phyloP scores from a whole-genome alignment of 257 asterid genomes.

The Thymus quinquecostatus region DNA sequence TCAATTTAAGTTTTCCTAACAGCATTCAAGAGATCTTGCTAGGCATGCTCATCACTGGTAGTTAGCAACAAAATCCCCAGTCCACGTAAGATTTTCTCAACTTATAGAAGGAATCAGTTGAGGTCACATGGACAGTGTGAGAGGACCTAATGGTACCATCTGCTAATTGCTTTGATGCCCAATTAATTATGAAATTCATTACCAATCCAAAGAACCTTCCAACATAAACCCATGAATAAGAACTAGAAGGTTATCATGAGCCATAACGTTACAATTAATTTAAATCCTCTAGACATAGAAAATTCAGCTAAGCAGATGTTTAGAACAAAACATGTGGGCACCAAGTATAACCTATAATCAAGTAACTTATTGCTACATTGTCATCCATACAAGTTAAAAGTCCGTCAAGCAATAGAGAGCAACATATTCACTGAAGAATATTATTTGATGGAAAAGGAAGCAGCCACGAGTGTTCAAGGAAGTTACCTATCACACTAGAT shows the following conservation, averaged over 20 bases:
- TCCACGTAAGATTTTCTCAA: slow-evolving; percentile 40
- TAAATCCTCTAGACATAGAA: slow-evolving; percentile 10
- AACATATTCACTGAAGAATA: background rate
- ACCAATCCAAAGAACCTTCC: slow-evolving; percentile 28
- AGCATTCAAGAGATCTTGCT: slow-evolving; percentile 69
- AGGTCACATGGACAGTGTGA: slow-evolving; percentile 26
- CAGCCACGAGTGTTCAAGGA: background rate
- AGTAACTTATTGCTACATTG: slow-evolving; percentile 15
- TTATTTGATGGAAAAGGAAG: background rate
- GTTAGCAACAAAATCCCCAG: slow-evolving; percentile 42
- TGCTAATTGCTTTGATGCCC: slow-evolving; percentile 16
- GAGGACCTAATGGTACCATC: slow-evolving; percentile 26
- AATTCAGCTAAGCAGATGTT: slow-evolving; percentile 19
- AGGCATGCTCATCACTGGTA: slow-evolving; percentile 46
- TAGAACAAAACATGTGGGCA: background rate
- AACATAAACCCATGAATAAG: slow-evolving; percentile 24
- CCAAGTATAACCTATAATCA: slow-evolving; percentile 10
- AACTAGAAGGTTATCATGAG: background rate
- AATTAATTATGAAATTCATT: slow-evolving; percentile 22
- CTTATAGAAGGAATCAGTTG: slow-evolving; percentile 40
- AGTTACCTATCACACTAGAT: slow-evolving; percentile 4
- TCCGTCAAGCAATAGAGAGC: background rate
- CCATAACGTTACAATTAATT: slow-evolving; percentile 26
- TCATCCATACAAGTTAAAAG: slow-evolving; percentile 20
- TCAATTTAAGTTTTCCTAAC: slow-evolving; percentile 68